Conservation (phyloP, 2,329 filamentous ascomycete genomes). For the Curvularia lunata region DNA sequence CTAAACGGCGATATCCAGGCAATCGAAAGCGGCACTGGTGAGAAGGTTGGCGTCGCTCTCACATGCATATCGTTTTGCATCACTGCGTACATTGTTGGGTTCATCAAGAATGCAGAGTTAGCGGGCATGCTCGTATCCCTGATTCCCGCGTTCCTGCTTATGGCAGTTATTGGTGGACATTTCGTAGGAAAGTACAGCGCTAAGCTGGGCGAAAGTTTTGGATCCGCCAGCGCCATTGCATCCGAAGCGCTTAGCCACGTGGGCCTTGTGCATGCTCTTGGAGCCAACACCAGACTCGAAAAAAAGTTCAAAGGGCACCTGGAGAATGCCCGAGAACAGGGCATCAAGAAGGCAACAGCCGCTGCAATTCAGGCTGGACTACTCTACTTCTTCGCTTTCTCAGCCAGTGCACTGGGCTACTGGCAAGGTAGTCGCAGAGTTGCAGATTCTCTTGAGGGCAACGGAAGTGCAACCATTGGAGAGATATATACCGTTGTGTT, state of each 20-base stretch:
- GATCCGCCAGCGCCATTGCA: constrained; percentile 66
- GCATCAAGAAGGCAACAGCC: constrained; percentile 64
- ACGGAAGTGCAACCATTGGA: constrained; percentile 49
- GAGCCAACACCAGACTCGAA: constrained; percentile 65
- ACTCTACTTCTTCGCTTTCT: constrained; percentile 72
- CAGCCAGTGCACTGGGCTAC: constrained; percentile 70
- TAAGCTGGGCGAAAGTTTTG: constrained; percentile 60
- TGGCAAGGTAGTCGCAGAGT: constrained; percentile 69
- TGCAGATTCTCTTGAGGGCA: constrained; percentile 50
- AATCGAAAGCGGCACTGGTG: constrained; percentile 71
- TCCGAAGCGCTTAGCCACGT: constrained; percentile 67
- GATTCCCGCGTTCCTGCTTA: constrained; percentile 67
- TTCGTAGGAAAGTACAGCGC: constrained; percentile 61
- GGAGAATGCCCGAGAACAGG: constrained; percentile 57
- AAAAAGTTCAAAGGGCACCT: constrained; percentile 64
- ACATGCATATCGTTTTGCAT: constrained; percentile 69
- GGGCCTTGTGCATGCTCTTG: constrained; percentile 68
- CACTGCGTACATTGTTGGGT: constrained; percentile 70
- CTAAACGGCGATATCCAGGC: constrained; percentile 70
- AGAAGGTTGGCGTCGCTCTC: constrained; percentile 72
- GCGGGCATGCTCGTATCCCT: constrained; percentile 69
- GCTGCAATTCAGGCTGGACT: constrained; percentile 65
- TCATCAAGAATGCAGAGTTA: constrained; percentile 67
- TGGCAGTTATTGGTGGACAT: constrained; percentile 62
- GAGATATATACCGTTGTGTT: constrained; percentile 63